Conservation (phyloP, 768 basidiomycete genomes). For the Hemileccinum impolitum region DNA sequence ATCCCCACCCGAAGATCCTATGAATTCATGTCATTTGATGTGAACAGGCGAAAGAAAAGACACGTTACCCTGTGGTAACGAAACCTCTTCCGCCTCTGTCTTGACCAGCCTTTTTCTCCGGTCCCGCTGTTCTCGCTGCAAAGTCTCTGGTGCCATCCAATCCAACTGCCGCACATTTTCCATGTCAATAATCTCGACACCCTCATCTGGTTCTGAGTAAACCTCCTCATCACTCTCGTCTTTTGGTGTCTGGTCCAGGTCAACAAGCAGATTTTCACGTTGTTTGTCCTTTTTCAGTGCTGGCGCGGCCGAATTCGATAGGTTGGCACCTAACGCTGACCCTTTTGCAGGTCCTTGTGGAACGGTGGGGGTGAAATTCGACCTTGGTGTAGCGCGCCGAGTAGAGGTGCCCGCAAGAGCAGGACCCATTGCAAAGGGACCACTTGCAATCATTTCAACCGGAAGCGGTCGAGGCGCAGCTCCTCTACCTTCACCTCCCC, state of each 20-base stretch:
- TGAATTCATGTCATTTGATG: neutral
- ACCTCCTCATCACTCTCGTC: constrained; percentile 55
- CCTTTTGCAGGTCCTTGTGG: constrained; percentile 38
- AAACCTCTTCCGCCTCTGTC: constrained; percentile 46
- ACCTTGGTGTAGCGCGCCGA: constrained; percentile 49
- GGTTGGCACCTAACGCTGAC: constrained; percentile 44
- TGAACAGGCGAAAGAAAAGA: neutral
- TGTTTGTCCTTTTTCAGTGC: constrained; percentile 45
- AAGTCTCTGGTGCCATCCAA: constrained; percentile 83
- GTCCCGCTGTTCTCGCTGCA: constrained; percentile 48
- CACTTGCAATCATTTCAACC: constrained; percentile 78
- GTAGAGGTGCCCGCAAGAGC: constrained; percentile 57
- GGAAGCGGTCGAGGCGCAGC: constrained; percentile 44
- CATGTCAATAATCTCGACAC: constrained; percentile 85
- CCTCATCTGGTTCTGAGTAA: constrained; percentile 86
- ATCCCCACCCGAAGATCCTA: constrained; percentile 22
- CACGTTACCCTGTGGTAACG: constrained; percentile 32
- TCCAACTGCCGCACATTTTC: constrained; percentile 74
- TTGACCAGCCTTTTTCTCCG: constrained; percentile 33
- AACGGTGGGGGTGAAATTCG: constrained; percentile 52
- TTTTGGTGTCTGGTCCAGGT: constrained; percentile 29
- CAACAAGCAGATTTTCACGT: constrained; percentile 23
- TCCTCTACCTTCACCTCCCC: constrained; percentile 53
- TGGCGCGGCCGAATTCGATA: constrained; percentile 50
- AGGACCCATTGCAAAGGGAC: constrained; percentile 86